Base-by-base conservation (phyloP, 192 early-diverging fungal species). In the Diversispora epigaea region DNA sequence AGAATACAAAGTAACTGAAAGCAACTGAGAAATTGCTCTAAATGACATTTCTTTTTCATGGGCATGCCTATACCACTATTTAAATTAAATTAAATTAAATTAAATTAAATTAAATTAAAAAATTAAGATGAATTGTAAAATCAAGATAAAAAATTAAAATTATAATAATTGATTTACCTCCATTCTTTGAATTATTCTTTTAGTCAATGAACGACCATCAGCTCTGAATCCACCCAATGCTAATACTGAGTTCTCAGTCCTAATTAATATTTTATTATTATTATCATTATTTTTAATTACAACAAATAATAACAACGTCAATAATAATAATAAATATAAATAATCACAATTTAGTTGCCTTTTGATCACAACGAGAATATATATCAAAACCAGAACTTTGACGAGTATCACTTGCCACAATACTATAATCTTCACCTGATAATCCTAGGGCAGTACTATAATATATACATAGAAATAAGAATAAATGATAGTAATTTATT, bases 391-490 rank as follows among this genome's bases (percentile, higher is more conserved):
- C 95, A 80, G 93, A 90, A 78, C 93, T 94, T 81, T 97, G 94
- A 57, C 96, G 92, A 6, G 98, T 96, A 83, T 99, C 96, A 7
- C 92, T 90, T n/a, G 96, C 98, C 9, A 99, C 84, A 6, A 98
- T 80, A 77, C 91, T 93, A 77, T 92, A 99, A 85, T 98, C 96
- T 39, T 92, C 84, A 22, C 98, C 98, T n/a, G 95, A 93, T 82
- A 99, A 57, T 41, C 5, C 50, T 43, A 71, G 19, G 17, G 50
- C 12, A 19, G 50, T 57, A 19, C 50, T 55, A 21, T 44, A 57
- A 19, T 8, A 54, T 45, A 46, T 47, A 54, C 0, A 54, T 32
- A 32, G 25, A 54, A 54, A 17, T 8, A 49, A 11, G 47, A 49
- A 10, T 17, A 14, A 52, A 52, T 17, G 50, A 17, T 32, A 32